Evolutionary conservation across 306 rosid species (phyloP), one percentile per base, ranked within the genome.

Genomic region (Castanopsis chinensis): DNA sequence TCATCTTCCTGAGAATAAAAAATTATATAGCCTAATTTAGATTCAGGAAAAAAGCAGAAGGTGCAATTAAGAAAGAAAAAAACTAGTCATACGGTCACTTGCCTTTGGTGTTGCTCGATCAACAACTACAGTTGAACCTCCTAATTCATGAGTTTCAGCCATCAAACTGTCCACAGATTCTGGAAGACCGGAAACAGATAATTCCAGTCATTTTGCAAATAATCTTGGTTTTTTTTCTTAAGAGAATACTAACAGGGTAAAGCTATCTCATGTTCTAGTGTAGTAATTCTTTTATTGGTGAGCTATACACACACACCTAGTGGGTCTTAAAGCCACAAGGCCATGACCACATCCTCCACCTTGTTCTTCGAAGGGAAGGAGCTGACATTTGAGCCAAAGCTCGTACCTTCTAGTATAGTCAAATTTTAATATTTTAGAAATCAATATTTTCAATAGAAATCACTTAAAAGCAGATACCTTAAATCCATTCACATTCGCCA

Each of bases 101-200:
- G 80, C 99, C 97, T 96, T 96, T 30, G 98, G 98, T 32, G 98
- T 96, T 14, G 99, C 99, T 75, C 96, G 90, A 83, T 96, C 99
- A 84, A 96, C 98, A 84, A 96, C 99, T 71, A 96, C 90, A 69
- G 89, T 59, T 74, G 97, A 89, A 74, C 98, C 98, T 5, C 97
- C 99, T 75, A 96, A 81, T 69, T 93, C 96, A 84, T 96, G 99
- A 71, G 93, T 90, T 69, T 96, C 99, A 71, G 80, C 81, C 99
- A 96, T 93, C 93, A 96, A 86, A 84, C 20, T 90, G 72, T 96
- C 99, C 57, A 93, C 98, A 54, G 98, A 90, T 56, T 96, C 99
- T 96, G 91, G 87, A 93, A 81, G 33, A 75, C 53, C 27, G 1
- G 12, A 33, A 68, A 68, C 71, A 68, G 52, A 68, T 35, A n/a